These are phyloP conservation scores for Westerdykella ornata DNA, from an alignment of 2,329 filamentous ascomycete species.

Conservation along the genomic window DNA sequence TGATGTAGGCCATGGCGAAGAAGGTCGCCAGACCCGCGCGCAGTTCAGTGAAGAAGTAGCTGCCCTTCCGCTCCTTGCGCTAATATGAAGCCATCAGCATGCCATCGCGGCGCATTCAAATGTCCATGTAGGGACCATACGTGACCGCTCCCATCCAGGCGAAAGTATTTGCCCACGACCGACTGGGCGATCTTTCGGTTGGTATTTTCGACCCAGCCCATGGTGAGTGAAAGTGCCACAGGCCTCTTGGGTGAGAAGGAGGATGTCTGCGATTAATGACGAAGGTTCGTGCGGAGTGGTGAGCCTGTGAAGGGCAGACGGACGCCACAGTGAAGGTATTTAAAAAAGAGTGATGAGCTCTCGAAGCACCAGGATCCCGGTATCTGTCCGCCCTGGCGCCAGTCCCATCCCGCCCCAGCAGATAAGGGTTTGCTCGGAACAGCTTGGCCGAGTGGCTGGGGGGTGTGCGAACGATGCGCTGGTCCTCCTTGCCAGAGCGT, in stretches of 20 bases:
- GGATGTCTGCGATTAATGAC: not conserved
- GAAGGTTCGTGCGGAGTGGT: not conserved
- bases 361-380: constrained; percentile 1
- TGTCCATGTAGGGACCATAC: constrained; percentile 45
- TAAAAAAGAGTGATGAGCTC: constrained; percentile 3
- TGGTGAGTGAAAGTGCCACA: constrained; percentile 11
- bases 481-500: not conserved
- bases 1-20: constrained; percentile 52
- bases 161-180: constrained; percentile 50
- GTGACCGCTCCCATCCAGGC: constrained; percentile 75
- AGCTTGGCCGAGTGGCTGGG: not conserved
- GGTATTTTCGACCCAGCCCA: constrained; percentile 31
- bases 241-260: constrained; percentile 1
- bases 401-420: constrained; percentile 26
- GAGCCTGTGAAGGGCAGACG: not conserved
- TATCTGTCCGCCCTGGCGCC: not conserved
- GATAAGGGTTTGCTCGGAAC: constrained; percentile 28
- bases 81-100: constrained; percentile 35
- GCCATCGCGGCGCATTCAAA: constrained; percentile 2
- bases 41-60: constrained; percentile 75
- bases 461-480: not conserved
- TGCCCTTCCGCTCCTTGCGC: constrained; percentile 65
- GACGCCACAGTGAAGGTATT: not conserved
- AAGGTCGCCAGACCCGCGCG: constrained; percentile 71
- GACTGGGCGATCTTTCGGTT: constrained; percentile 32